Base-by-base conservation (phyloP, 495 filamentous ascomycete genomes). In the Hypoxylon trugodes region DNA sequence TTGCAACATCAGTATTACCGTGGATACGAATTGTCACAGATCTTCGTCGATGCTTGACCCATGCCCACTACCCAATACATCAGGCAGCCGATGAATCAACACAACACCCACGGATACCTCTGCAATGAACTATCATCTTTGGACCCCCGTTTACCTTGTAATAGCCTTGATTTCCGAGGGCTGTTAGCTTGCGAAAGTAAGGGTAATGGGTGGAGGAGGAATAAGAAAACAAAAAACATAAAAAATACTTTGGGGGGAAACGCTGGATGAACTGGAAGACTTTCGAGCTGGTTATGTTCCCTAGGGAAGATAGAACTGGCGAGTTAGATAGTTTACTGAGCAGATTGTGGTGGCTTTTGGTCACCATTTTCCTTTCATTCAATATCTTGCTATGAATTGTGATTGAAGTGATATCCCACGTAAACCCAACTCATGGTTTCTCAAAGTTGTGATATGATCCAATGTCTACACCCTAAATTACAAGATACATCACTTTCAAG, bases 281-380 rank as follows among this genome's bases (percentile, higher is more conserved):
- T 68, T 53, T 61, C 59, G 50, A 52, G 70, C 70, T 61, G 49
- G 64, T 52, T 18, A 47, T 42, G 42, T 57, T 12, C 48, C 25
- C 16, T 6, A 9, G 25, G 43, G 52, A 38, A 43, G 47, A 42
- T 33, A 36, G 53, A 21, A 59, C 61, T 41, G 15, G 70, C 70
- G 52, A 35, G 50, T 57, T 70, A 68, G 60, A 66, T 73, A 73
- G 67, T 64, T 64, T 57, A 68, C 61, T 61, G 68, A 73, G 67
- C 70, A 70, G 70, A 26, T 37, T 37, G 8, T 49, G 64, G 62
- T 65, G 61, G 37, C 55, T 50, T n/a, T 42, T 12, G 7, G 67
- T 16, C 54, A 57, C 19, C 58, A 49, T 69, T 55, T 69, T 30
- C 68, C 59, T 70, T 38, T 61, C 70, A 66, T 70, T 66, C 63